Conservation (phyloP, 164 flowering plant genomes). For the Macadamia tetraphylla region DNA sequence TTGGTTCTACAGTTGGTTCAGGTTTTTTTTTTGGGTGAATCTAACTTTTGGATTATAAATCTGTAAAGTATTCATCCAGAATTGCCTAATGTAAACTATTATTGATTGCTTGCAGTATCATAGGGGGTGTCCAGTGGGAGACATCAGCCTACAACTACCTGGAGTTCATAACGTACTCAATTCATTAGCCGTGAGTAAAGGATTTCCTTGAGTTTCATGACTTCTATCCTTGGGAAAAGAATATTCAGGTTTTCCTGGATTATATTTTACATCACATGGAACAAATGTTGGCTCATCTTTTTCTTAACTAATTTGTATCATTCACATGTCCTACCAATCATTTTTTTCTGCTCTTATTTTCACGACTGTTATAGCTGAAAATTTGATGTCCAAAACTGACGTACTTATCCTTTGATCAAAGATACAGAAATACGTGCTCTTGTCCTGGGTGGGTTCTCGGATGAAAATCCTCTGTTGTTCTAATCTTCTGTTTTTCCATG, state of each 20-base stretch:
- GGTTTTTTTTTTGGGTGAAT: neutral
- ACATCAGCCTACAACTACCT: slow-evolving; percentile 39
- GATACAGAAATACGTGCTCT: neutral
- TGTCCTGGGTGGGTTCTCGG: neutral
- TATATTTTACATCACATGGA: too few species aligned
- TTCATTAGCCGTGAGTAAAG: slow-evolving; percentile 39
- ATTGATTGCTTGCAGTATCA: slow-evolving; percentile 29
- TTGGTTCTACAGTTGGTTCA: neutral
- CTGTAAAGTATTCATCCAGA: neutral
- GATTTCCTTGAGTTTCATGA: neutral
- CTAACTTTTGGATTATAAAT: neutral
- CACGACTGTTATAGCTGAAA: neutral
- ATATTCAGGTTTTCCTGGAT: too few species aligned
- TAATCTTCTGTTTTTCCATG: too few species aligned
- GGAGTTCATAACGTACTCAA: slow-evolving; percentile 45
- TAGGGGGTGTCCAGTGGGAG: slow-evolving; percentile 28
- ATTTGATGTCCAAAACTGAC: neutral
- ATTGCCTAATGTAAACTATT: neutral
- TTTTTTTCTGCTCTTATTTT: neutral
- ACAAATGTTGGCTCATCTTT: too few species aligned
- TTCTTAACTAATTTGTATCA: too few species aligned
- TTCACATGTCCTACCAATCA: neutral
- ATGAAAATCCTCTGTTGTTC: too few species aligned
- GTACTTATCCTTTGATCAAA: neutral
- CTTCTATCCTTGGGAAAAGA: neutral